Evolutionary conservation across 495 filamentous ascomycete species (phyloP).

Genomic region (Glutinoglossum americanum): DNA sequence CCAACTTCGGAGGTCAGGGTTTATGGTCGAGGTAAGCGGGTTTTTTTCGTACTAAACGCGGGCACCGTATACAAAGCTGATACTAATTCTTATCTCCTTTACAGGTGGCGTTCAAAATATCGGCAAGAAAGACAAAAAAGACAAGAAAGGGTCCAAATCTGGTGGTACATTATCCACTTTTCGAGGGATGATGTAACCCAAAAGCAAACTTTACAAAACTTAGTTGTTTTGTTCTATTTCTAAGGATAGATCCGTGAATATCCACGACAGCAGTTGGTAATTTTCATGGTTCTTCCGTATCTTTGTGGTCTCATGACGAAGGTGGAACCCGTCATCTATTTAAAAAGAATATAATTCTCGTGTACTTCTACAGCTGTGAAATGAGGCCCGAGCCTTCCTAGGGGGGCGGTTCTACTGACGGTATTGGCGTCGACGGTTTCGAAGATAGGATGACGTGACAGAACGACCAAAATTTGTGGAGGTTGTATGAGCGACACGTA

Average conservation of each 20-base stretch:
- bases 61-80: not conserved
- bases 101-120: constrained; percentile 34
- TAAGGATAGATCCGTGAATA: not conserved
- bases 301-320: no score
- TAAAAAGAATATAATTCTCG: no score
- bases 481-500: no score
- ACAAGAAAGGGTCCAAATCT: constrained; percentile 14
- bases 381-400: not conserved
- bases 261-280: no score
- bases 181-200: not conserved
- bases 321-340: no score
- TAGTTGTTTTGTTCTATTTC: not conserved
- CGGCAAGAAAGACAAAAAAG: constrained; percentile 13
- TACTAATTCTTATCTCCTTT: not conserved
- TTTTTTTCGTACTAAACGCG: constrained; percentile 1
- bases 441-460: no score
- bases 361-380: not conserved
- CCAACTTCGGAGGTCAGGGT: constrained; percentile 18
- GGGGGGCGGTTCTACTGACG: not conserved
- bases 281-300: no score
- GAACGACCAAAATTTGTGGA: no score
- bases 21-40: constrained; percentile 21
- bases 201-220: not conserved
- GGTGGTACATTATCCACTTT: not conserved
- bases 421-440: not conserved